A percentile compares a stretch with the other conserved stretches of the same genome.
phyloP scores from a whole-genome alignment of 306 rosid genomes.

The Vigna hirtella region DNA sequence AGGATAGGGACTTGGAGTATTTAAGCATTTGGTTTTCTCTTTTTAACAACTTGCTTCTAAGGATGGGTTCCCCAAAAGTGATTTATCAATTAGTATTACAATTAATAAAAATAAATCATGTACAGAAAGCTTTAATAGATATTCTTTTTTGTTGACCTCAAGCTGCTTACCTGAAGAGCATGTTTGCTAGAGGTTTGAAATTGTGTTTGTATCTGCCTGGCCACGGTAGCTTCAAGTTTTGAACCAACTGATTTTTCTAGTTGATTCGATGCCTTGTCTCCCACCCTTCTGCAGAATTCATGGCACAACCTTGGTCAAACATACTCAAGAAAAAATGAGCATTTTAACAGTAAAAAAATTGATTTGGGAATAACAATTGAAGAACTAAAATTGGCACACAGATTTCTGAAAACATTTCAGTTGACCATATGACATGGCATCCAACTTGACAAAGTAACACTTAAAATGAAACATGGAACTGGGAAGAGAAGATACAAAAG shows the following conservation, averaged over 20 bases:
- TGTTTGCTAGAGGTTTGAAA: constrained; percentile 82
- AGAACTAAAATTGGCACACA: constrained; percentile 32
- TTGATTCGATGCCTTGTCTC: constrained; percentile 70
- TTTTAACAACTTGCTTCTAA: too few relatives aligned
- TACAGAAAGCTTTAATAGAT: constrained; percentile 1
- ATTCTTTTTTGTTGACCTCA: constrained; percentile 23
- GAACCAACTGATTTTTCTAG: constrained; percentile 67
- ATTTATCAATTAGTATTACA: too few relatives aligned
- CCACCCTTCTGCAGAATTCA: constrained; percentile 66
- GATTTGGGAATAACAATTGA: constrained; percentile 6
- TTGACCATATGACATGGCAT: constrained; percentile 8
- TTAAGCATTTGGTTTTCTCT: too few relatives aligned
- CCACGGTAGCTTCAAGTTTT: constrained; percentile 69
- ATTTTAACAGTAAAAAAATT: constrained; percentile 27
- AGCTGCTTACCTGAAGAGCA: constrained; percentile 67
- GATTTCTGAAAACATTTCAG: constrained; percentile 27
- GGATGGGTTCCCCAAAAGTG: too few relatives aligned
- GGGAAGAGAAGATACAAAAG: too few relatives aligned
- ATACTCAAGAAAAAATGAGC: constrained; percentile 22
- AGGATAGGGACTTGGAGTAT: too few relatives aligned
- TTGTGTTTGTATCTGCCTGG: constrained; percentile 73
- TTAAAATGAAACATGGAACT: too few relatives aligned
- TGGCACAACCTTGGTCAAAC: constrained; percentile 39
- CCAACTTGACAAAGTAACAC: not conserved
- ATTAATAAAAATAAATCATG: constrained; percentile 5